Conservation (phyloP, 1,284 basidiomycete species). For the Trametes hirsuta region DNA sequence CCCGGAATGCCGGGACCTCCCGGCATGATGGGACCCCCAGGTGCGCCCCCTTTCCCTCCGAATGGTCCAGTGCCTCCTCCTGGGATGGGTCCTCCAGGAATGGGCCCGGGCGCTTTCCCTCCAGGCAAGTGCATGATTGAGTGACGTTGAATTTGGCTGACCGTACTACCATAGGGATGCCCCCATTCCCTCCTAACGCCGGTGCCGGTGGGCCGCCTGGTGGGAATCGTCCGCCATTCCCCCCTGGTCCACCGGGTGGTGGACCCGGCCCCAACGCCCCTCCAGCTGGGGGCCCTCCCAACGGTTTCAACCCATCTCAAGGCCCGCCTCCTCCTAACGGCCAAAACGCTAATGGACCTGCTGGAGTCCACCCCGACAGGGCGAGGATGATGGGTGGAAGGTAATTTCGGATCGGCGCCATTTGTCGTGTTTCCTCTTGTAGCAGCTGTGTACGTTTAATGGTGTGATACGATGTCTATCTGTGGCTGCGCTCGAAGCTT, state of each 20-base stretch:
- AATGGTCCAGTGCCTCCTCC: constrained; percentile 34
- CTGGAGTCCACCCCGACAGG: constrained; percentile 82
- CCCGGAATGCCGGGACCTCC: constrained; percentile 53
- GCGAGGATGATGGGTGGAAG: constrained; percentile 74
- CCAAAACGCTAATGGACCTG: constrained; percentile 32
- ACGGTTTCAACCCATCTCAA: constrained; percentile 39
- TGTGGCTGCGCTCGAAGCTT: background rate
- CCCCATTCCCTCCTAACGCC: constrained; percentile 63
- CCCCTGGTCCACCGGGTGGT: constrained; percentile 48
- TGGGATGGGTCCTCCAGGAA: constrained; percentile 40
- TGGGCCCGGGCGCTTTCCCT: constrained; percentile 38
- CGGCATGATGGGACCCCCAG: constrained; percentile 52
- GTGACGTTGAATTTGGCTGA: background rate
- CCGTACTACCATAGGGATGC: constrained; percentile 33
- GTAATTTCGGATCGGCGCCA: constrained; percentile 20
- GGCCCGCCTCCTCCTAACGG: constrained; percentile 33
- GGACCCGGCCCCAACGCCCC: constrained; percentile 40
- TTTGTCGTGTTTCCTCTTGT: background rate
- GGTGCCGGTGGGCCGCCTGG: constrained; percentile 38
- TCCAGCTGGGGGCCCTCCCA: constrained; percentile 36
- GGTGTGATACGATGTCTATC: background rate
- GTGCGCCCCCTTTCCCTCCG: constrained; percentile 42
- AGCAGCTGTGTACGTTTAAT: background rate
- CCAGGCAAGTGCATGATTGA: constrained; percentile 23
- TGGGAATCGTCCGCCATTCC: constrained; percentile 56